Percentiles rank a stretch among this genome's conserved stretches.
These are phyloP conservation scores for Penicillium sp. DNA, from an alignment of 2,329 filamentous ascomycete genomes.

Conservation along the genomic window DNA sequence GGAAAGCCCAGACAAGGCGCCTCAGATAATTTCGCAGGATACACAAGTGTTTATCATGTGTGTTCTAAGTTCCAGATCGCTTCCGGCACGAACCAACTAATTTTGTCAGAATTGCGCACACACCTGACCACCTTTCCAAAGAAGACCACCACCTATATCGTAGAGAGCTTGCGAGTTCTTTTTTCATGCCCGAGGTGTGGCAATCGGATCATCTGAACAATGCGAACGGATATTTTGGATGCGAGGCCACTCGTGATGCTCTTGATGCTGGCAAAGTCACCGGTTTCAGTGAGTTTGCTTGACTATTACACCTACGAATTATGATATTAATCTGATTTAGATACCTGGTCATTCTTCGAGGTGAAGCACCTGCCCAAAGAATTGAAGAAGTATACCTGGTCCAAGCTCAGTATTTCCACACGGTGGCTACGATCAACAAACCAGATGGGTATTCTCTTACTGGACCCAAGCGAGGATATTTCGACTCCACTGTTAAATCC, in stretches of 20 bases:
- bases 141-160: background rate
- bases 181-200: constrained; percentile 9
- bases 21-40: background rate
- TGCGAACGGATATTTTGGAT: constrained; percentile 15
- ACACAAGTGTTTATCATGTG: background rate
- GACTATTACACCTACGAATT: background rate
- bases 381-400: constrained; percentile 7
- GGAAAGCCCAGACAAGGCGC: background rate
- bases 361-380: constrained; percentile 5
- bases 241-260: constrained; percentile 6
- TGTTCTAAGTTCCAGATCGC: background rate
- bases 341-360: constrained; percentile 20
- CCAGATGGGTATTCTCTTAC: constrained; percentile 17
- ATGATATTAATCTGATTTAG: background rate
- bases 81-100: background rate
- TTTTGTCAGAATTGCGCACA: background rate
- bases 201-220: constrained; percentile 4
- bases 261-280: background rate
- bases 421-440: constrained; percentile 15
- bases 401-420: constrained; percentile 15
- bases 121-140: background rate
- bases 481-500: background rate
- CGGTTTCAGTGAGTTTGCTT: constrained; percentile 10
- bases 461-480: constrained; percentile 7
- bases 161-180: background rate